Percentiles rank a stretch among this genome's conserved stretches.
Conservation (phyloP, 169 alveolate species). For the Plasmodium gonderi region DNA sequence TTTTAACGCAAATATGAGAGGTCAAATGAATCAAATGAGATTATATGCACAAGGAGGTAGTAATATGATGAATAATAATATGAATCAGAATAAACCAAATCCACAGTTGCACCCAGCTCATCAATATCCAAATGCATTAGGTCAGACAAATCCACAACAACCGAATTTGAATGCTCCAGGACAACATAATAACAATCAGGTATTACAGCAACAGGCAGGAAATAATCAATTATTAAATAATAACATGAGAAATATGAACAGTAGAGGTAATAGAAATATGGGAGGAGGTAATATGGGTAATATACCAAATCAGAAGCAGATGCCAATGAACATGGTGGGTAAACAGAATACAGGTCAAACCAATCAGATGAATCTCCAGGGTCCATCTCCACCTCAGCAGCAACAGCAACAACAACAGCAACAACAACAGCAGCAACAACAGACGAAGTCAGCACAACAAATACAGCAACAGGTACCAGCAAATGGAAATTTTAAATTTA, state of each 20-base stretch:
- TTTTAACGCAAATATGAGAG: conserved; percentile 51
- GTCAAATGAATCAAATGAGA: conserved; percentile 71
- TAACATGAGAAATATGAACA: conserved; percentile 67
- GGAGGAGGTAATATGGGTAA: conserved; percentile 13
- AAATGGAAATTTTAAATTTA: conserved; percentile 80
- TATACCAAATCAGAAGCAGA: conserved; percentile 39
- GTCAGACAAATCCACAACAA: conserved; percentile 32
- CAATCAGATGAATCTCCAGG: conserved; percentile 6
- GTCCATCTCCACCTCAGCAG: conserved; percentile 22
- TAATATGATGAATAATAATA: conserved; percentile 33
- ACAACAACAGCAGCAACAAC: conserved; percentile 11
- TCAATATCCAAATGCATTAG: conserved; percentile 19
- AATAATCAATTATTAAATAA: conserved; percentile 38
- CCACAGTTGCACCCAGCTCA: conserved; percentile 49
- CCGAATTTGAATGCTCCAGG: conserved; percentile 25
- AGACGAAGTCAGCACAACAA: conserved; percentile 43
- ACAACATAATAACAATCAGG: conserved; percentile 5
- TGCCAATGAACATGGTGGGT: conserved; percentile 42
- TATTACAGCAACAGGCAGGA: conserved; percentile 31
- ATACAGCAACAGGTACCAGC: conserved; percentile 33
- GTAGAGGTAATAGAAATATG: conserved; percentile 35
- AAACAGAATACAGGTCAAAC: conserved; percentile 9
- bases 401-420: neutral
- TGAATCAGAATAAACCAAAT: conserved; percentile 34
- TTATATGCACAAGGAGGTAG: conserved; percentile 49